Evolutionary conservation across 306 rosid species (phyloP).

Genomic region (Malus orientalis): DNA sequence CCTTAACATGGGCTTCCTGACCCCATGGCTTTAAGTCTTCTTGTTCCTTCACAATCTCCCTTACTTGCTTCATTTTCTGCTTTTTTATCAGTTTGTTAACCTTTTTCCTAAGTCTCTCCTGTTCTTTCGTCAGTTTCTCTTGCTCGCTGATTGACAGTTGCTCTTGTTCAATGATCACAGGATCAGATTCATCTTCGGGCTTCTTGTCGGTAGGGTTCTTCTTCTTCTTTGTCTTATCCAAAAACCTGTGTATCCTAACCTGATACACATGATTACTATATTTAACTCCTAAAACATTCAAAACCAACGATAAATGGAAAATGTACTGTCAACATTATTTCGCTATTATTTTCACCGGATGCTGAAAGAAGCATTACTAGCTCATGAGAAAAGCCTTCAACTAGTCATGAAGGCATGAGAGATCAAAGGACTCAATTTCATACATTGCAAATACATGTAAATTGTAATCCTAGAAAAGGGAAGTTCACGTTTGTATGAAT

Average conservation of each 20-base stretch:
- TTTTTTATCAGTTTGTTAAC: conserved; percentile 51
- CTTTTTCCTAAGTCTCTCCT: conserved; percentile 38
- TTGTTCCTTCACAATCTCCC: conserved; percentile 40
- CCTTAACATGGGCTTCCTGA: conserved; percentile 88
- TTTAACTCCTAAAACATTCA: neutral
- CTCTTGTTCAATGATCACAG: conserved; percentile 18
- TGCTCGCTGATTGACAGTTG: conserved; percentile 15
- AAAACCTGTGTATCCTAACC: conserved; percentile 63
- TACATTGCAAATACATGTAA: neutral
- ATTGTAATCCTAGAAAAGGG: neutral
- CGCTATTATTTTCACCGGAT: neutral
- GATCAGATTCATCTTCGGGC: conserved; percentile 33
- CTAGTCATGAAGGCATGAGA: neutral
- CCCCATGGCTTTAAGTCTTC: conserved; percentile 82
- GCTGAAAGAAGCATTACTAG: neutral
- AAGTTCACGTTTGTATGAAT: neutral
- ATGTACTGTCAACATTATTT: neutral
- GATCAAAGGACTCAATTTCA: neutral
- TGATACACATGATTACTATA: conserved; percentile 26
- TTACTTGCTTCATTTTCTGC: conserved; percentile 54
- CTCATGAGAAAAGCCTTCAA: neutral
- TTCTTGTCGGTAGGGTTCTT: conserved; percentile 16
- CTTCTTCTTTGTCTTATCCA: conserved; percentile 52
- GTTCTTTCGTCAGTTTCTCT: conserved; percentile 24
- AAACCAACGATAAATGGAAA: conserved; percentile 11